phyloP scores from a whole-genome alignment of 192 early-diverging fungal species.

The Backusella tuberculispora region DNA sequence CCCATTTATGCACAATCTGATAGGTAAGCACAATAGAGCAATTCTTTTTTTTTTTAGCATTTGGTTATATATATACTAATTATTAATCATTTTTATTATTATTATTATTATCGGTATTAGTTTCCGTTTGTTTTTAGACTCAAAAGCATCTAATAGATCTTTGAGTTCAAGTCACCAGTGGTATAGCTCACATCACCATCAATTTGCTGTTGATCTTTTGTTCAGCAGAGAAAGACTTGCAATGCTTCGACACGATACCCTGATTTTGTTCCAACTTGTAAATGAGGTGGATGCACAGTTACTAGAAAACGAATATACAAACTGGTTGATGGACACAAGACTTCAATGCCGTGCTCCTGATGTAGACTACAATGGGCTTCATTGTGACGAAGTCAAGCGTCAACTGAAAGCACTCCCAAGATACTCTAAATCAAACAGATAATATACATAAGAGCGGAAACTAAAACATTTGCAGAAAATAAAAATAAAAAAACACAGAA shows the following conservation, averaged over 20 bases:
- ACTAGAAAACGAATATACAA: conserved; percentile 52
- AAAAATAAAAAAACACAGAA: neutral
- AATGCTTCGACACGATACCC: conserved; percentile 50
- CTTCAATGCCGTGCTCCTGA: conserved; percentile 26
- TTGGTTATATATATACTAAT: neutral
- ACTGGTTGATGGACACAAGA: conserved; percentile 53
- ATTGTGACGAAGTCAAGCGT: conserved; percentile 17
- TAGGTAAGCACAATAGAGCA: conserved; percentile 12
- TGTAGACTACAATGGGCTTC: conserved; percentile 5
- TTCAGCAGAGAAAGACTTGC: conserved; percentile 51
- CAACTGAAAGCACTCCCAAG: conserved; percentile 11
- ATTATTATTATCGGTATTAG: conserved; percentile 6
- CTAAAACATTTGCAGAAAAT: neutral
- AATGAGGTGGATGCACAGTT: conserved; percentile 53
- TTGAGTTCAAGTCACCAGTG: conserved; percentile 29
- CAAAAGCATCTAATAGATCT: conserved; percentile 1
- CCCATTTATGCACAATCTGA: conserved; percentile 20
- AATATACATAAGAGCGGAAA: neutral
- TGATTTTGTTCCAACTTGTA: conserved; percentile 48
- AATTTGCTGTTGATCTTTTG: conserved; percentile 45
- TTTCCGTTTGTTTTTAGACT: conserved; percentile 43
- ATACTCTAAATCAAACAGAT: neutral
- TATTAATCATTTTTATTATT: neutral
- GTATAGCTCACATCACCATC: conserved; percentile 45
- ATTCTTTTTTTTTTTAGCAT: neutral